Evolutionary conservation across 768 basidiomycete genomes (phyloP).

Genomic region (Tremella mesenterica): DNA sequence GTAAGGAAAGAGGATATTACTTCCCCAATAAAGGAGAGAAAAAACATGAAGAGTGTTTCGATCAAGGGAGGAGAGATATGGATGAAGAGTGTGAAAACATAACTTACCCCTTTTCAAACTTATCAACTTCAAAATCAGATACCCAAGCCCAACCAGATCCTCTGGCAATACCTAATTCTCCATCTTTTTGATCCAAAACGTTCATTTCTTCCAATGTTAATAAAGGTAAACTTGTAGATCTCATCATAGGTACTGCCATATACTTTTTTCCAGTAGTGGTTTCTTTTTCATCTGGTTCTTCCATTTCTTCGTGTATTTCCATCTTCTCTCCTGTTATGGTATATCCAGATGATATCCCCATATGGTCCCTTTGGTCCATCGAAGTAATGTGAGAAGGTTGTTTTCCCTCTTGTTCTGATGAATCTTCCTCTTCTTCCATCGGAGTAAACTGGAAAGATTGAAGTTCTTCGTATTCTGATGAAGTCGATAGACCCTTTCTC

Average conservation of each 20-base stretch:
- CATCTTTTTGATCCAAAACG: slow-evolving; percentile 36
- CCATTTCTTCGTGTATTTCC: slow-evolving; percentile 8
- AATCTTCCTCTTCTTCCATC: slow-evolving; percentile 17
- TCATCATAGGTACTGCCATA: slow-evolving; percentile 30
- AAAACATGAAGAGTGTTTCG: neutral
- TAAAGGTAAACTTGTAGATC: slow-evolving; percentile 33
- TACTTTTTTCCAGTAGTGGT: neutral
- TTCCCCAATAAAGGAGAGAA: slow-evolving; percentile 1
- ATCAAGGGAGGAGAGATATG: neutral
- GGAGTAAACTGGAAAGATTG: slow-evolving; percentile 25
- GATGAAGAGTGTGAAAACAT: no score
- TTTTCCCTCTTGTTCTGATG: slow-evolving; percentile 8
- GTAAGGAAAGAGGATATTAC: no score
- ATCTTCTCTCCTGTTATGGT: no score
- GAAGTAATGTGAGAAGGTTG: slow-evolving; percentile 13
- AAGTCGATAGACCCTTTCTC: no score
- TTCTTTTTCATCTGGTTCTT: slow-evolving; percentile 6
- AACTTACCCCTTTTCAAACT: slow-evolving; percentile 3
- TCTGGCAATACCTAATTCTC: slow-evolving; percentile 36
- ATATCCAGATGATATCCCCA: no score
- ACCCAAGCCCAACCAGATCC: slow-evolving; percentile 39
- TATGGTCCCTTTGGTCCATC: no score
- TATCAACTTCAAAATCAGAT: slow-evolving; percentile 8
- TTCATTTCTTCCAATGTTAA: slow-evolving; percentile 33
- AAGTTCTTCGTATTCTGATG: no score